A percentile compares a stretch with the other conserved stretches of the same genome.
Evolutionary conservation across 768 basidiomycete genomes (phyloP).

Genomic region (Hygrophorus pudorinus): DNA sequence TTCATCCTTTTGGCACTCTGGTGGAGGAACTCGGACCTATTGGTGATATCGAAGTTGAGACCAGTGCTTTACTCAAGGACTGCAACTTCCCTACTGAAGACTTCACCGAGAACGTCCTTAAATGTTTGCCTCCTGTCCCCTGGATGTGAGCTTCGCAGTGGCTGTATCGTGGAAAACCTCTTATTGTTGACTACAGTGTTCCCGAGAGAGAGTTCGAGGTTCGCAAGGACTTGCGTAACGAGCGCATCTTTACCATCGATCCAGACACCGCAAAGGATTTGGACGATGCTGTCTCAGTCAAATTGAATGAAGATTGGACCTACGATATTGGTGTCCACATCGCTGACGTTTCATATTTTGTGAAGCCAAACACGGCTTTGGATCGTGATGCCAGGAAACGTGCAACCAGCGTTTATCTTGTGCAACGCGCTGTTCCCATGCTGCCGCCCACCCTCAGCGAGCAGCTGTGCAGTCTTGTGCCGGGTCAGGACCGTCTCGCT

Average conservation of each 20-base stretch:
- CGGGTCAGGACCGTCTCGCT: constrained; percentile 81
- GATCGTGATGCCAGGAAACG: constrained; percentile 97
- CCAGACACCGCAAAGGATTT: constrained; percentile 84
- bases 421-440: constrained; percentile 96
- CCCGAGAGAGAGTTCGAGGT: constrained; percentile 83
- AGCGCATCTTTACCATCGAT: constrained; percentile 91
- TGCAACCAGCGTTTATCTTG: constrained; percentile 93
- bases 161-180: not conserved
- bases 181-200: constrained; percentile 38
- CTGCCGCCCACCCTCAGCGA: constrained; percentile 89
- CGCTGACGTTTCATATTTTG: constrained; percentile 93
- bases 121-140: constrained; percentile 92
- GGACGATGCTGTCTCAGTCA: constrained; percentile 91
- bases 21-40: constrained; percentile 98
- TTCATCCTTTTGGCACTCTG: constrained; percentile 97
- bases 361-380: constrained; percentile 91
- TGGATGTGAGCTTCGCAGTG: constrained; percentile 59
- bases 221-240: constrained; percentile 78
- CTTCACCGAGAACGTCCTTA: constrained; percentile 88
- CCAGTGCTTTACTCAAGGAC: constrained; percentile 93
- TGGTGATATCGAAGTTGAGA: constrained; percentile 97
- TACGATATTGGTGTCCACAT: constrained; percentile 93
- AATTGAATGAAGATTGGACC: constrained; percentile 82
- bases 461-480: constrained; percentile 84
- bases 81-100: constrained; percentile 99